Conservation (phyloP, 1,284 basidiomycete species). For the Bjerkandera adusta region DNA sequence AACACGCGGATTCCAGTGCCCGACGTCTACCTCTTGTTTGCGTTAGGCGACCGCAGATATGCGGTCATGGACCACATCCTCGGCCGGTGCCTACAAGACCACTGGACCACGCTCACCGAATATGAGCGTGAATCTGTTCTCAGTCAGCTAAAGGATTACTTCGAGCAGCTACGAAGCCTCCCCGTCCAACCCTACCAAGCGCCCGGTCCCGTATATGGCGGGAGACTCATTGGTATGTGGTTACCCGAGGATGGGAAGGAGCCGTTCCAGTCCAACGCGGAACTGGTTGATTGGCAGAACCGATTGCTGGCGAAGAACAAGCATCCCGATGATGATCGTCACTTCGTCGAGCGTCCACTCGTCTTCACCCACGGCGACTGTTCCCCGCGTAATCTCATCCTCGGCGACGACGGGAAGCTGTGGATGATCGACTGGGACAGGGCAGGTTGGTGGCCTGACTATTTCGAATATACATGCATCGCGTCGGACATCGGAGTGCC, state of each 20-base stretch:
- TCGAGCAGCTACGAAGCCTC: neutral
- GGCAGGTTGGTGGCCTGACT: neutral
- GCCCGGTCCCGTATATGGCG: conserved; percentile 2
- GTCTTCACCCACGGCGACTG: conserved; percentile 1
- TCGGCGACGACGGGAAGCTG: conserved; percentile 3
- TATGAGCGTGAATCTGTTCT: neutral
- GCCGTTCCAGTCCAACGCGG: neutral
- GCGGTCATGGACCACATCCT: neutral
- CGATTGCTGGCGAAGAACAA: neutral
- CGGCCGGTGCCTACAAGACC: neutral
- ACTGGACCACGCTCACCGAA: neutral
- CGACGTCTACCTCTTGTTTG: neutral
- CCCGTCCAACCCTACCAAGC: no score
- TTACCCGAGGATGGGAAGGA: neutral
- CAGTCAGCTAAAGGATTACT: neutral
- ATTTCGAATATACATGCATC: neutral
- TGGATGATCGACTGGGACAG: conserved; percentile 1
- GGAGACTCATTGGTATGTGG: neutral
- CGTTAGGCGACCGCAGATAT: neutral
- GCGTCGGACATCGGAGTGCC: neutral
- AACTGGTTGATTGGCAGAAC: neutral
- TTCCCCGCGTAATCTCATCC: conserved; percentile 4
- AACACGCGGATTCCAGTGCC: neutral
- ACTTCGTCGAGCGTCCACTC: no score
- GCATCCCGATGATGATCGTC: neutral